Evolutionary conservation across 345 rosid species (phyloP).

Genomic region (Ailanthus altissimus): DNA sequence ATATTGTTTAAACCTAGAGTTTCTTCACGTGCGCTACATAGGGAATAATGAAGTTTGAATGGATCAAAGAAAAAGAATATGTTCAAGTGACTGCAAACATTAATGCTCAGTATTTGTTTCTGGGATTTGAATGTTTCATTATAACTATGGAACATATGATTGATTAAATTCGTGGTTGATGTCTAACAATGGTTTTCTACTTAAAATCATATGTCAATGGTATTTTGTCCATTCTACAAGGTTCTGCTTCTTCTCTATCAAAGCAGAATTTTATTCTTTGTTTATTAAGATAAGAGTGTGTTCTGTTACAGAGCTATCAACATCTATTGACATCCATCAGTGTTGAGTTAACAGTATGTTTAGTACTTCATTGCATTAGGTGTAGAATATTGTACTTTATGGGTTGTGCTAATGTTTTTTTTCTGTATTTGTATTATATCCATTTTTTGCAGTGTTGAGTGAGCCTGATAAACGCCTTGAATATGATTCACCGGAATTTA

Average conservation of each 20-base stretch:
- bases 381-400: not conserved
- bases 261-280: not conserved
- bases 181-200: not conserved
- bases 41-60: not conserved
- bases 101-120: too few relatives aligned
- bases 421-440: constrained; percentile 13
- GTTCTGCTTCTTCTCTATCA: not conserved
- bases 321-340: not conserved
- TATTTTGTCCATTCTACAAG: not conserved
- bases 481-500: constrained; percentile 77
- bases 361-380: not conserved
- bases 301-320: not conserved
- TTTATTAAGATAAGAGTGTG: not conserved
- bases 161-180: not conserved
- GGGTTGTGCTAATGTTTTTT: constrained; percentile 10
- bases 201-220: not conserved
- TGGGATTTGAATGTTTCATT: not conserved
- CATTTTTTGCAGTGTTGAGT: constrained; percentile 55
- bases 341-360: not conserved
- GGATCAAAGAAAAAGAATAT: not conserved
- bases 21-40: not conserved
- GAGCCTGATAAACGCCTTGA: constrained; percentile 77
- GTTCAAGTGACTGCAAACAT: not conserved
- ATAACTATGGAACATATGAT: not conserved
- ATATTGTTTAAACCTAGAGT: too few relatives aligned